phyloP scores from a whole-genome alignment of 129 eudicot genomes.

The Sambucus nigra region DNA sequence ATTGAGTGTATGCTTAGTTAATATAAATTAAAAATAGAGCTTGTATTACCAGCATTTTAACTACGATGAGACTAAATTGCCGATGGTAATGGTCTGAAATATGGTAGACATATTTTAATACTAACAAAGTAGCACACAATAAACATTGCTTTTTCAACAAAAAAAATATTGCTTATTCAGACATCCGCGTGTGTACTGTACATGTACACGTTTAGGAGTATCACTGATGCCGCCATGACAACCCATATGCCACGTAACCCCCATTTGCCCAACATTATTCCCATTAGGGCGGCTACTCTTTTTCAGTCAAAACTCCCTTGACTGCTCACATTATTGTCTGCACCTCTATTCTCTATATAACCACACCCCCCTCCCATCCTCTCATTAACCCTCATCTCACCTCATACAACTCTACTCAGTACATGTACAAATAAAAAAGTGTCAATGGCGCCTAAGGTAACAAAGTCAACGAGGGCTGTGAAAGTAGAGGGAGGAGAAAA shows the following conservation, averaged over 20 bases:
- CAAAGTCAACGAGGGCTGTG: conserved; percentile 9
- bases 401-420: neutral
- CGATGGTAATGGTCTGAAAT: too few species aligned
- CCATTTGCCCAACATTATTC: conserved; percentile 18
- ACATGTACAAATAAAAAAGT: neutral
- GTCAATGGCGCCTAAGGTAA: conserved; percentile 37
- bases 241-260: conserved; percentile 19
- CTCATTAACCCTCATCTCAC: neutral
- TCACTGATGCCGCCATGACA: conserved; percentile 5
- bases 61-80: too few species aligned
- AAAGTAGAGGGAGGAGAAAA: conserved; percentile 5
- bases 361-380: neutral
- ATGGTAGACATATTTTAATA: too few species aligned
- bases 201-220: too few species aligned
- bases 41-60: too few species aligned
- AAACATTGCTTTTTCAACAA: too few species aligned
- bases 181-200: too few species aligned
- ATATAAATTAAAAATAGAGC: too few species aligned
- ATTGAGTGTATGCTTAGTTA: too few species aligned
- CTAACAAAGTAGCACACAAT: too few species aligned
- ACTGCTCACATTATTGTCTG: conserved; percentile 6
- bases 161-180: too few species aligned
- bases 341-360: conserved; percentile 16
- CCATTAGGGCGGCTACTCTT: conserved; percentile 31
- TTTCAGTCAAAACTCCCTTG: conserved; percentile 33